Evolutionary conservation across 345 rosid species (phyloP).

Genomic region (Sonneratia caseolaris): DNA sequence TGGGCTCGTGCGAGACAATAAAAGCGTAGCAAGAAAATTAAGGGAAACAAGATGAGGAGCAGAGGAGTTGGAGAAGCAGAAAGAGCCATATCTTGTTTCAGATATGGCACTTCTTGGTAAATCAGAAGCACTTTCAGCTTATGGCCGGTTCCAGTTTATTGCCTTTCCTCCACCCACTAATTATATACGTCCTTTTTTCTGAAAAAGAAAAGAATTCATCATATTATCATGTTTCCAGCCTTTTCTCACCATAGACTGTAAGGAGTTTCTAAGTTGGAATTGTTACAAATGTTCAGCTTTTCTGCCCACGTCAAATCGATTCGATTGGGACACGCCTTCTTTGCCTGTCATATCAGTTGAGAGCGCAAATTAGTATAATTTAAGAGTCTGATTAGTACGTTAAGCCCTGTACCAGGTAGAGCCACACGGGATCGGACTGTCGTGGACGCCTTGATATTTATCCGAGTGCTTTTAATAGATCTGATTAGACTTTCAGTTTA

Average conservation of each 20-base stretch:
- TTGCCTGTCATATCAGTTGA: background rate
- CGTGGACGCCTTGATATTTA: too few species aligned
- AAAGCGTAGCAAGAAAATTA: background rate
- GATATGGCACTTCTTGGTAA: background rate
- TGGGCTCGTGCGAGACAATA: background rate
- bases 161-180: background rate
- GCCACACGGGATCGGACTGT: background rate
- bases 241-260: background rate
- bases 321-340: background rate
- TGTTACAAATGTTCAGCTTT: background rate
- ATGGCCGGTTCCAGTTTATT: background rate
- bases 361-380: background rate
- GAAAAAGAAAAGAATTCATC: too few species aligned
- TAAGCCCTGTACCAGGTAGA: background rate
- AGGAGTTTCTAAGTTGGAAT: background rate
- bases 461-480: too few species aligned
- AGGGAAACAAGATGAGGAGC: background rate
- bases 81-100: background rate
- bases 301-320: background rate
- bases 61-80: background rate
- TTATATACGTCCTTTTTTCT: too few species aligned
- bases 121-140: background rate
- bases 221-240: too few species aligned
- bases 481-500: too few species aligned
- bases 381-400: background rate